These are phyloP conservation scores for Fusarium lyarnte DNA, from an alignment of 2,329 filamentous ascomycete species.

Conservation along the genomic window DNA sequence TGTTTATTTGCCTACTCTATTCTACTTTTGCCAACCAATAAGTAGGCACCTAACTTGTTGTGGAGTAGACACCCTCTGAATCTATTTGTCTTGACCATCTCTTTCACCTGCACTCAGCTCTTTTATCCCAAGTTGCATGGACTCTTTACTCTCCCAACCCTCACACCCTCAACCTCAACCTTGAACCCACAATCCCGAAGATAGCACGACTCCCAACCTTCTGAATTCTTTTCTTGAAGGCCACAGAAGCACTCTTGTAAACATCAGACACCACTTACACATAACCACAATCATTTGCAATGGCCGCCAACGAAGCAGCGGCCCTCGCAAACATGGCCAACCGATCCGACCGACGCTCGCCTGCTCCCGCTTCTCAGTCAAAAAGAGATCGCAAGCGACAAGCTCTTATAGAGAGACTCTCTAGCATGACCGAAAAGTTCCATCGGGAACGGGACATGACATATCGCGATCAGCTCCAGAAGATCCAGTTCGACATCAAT, in stretches of 20 bases:
- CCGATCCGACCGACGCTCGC: conserved; percentile 51
- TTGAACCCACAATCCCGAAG: conserved; percentile 4
- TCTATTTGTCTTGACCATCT: neutral
- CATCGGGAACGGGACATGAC: conserved; percentile 81
- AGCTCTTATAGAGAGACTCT: conserved; percentile 81
- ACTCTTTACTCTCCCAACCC: conserved; percentile 22
- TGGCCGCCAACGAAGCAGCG: conserved; percentile 54
- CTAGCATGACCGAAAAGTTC: conserved; percentile 80
- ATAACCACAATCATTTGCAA: conserved; percentile 33
- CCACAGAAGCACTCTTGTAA: neutral
- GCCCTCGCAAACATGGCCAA: conserved; percentile 46
- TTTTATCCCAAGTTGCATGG: conserved; percentile 10
- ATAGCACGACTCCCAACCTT: neutral
- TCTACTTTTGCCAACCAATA: neutral
- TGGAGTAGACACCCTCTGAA: neutral
- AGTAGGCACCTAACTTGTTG: neutral
- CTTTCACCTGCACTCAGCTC: conserved; percentile 14
- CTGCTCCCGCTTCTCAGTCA: conserved; percentile 61
- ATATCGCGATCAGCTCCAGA: conserved; percentile 89
- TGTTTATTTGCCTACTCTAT: neutral
- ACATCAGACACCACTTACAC: neutral
- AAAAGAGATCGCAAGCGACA: conserved; percentile 93
- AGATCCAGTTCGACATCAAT: conserved; percentile 90
- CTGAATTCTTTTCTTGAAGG: neutral
- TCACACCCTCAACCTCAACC: conserved; percentile 12